A percentile compares a stretch with the other conserved stretches of the same genome.
phyloP scores from a whole-genome alignment of 306 rosid species.

The Citrullus amarus region DNA sequence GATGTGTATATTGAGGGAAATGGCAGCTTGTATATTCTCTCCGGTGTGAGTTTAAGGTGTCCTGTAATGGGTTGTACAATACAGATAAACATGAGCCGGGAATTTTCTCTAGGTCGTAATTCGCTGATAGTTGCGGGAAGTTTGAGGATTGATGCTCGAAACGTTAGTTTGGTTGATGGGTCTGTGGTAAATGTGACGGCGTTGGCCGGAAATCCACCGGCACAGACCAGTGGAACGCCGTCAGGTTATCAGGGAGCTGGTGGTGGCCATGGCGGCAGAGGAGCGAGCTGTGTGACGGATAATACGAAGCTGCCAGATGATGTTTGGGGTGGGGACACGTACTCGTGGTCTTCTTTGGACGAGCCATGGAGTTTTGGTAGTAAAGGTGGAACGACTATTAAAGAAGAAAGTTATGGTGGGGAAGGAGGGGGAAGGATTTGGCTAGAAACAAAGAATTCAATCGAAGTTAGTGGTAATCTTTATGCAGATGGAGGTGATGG shows the following conservation, averaged over 20 bases:
- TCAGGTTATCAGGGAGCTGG: conserved; percentile 80
- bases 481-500: conserved; percentile 82
- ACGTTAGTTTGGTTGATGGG: conserved; percentile 24
- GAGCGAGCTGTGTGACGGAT: conserved; percentile 77
- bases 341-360: conserved; percentile 64
- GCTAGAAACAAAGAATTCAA: conserved; percentile 27
- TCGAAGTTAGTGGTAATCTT: conserved; percentile 45
- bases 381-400: conserved; percentile 77
- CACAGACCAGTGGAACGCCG: conserved; percentile 81
- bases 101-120: conserved; percentile 39
- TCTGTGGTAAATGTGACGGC: conserved; percentile 48
- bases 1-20: conserved; percentile 72
- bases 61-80: conserved; percentile 51
- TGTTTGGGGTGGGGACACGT: conserved; percentile 95
- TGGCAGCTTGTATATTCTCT: conserved; percentile 52
- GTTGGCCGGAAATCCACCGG: conserved; percentile 69
- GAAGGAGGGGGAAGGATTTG: conserved; percentile 84
- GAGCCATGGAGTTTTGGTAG: conserved; percentile 75
- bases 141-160: conserved; percentile 24
- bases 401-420: conserved; percentile 72
- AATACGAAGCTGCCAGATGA: conserved; percentile 85
- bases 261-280: conserved; percentile 94
- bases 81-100: conserved; percentile 46
- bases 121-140: conserved; percentile 28
- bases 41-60: conserved; percentile 61